Evolutionary conservation across 352 stramenopile species (phyloP), one percentile per base, ranked within the genome.

Genomic region (Phytophthora sp.): DNA sequence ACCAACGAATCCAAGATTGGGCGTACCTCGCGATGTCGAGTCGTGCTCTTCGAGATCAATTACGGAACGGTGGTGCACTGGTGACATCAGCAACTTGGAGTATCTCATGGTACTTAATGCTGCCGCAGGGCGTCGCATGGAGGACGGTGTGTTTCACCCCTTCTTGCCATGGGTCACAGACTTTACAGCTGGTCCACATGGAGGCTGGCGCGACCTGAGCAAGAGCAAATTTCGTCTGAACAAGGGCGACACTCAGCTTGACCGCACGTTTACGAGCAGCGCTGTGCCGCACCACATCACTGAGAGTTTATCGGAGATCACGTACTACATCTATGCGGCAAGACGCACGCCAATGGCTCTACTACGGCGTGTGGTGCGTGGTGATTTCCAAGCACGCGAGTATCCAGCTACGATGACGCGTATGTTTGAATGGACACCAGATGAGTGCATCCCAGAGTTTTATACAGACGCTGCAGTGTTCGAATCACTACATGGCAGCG

Each of bases 111-210:
- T 77, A 7, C 60, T 99, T 2, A 99, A 99, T 64, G 74, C 71
- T 31, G 94, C 93, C 0, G 93, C 94, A 24, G 95, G 95, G 11
- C 76, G 96, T 36, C 83, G 82, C 15, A 68, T 92, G 80, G 70
- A 90, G 15, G 81, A 91, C 56, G 72, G 78, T 23, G 77, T 84
- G 11, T 96, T 97, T 60, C 95, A 98, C 66, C 91, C 94, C 0
- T 90, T 99, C 27, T 53, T 99, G n/a, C 97, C 97, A 1, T 99
- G 97, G 97, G 94, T 99, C 9, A 96, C 90, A 11, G 92, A 98
- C 69, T 98, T 99, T 58, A 84, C 67, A 4, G 56, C 41, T 26
- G 61, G 57, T 3, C 69, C 58, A 4, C 59, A 66, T 31, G 73
- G 71, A 29, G 84, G 90, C 20, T 97, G 91, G 87, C 80, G 95